Base-by-base conservation (phyloP, 805 yeast species). In the Yarrowia sp. region DNA sequence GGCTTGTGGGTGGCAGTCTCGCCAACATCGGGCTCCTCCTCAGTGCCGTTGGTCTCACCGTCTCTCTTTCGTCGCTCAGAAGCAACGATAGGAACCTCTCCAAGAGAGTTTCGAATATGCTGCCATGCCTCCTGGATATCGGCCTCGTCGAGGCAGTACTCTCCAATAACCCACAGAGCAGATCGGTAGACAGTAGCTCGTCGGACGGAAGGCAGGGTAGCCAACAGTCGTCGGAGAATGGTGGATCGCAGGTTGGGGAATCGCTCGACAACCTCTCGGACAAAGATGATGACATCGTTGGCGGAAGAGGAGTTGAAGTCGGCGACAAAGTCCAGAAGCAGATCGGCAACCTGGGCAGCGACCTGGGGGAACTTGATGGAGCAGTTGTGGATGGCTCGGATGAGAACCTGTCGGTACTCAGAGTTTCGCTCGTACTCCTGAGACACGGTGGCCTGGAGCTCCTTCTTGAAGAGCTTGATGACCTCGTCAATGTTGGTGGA, bases 81-180 rank as follows among this genome's bases (percentile, higher is more conserved):
- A 50, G 92, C 86, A 64, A 90, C 76, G 68, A 95, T 90, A 65
- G 99, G 98, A 39, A 95, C 85, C 72, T 92, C 96, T 65, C 99
- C 99, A 66, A 95, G 79, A 68, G 90, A 85, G 36, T 84, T 75
- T 74, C 97, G 86, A 68, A 95, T 85, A 69, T 85, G 89, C 71
- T 84, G 88, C 99, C 99, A 96, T 5, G 96, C 86, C 31, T 81
- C 83, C 74, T 88, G 89, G 67, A 95, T 86, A 62, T 88, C 88
- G 31, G 80, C 76, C 68, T 87, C 91, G 62, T 86, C 87, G 51
- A 83, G 72, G 43, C 92, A 80, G 76, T 92, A 95, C 77, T 96
- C 99, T 76, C 99, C 99, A 71, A 95, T 78, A 60, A 95, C 87
- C 99, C 99, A 95, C 67, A 96, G 80, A 0, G 96, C 91, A 35